These are phyloP conservation scores for Ophiocordyceps unilateralis DNA, from an alignment of 2,329 filamentous ascomycete species.

Conservation along the genomic window DNA sequence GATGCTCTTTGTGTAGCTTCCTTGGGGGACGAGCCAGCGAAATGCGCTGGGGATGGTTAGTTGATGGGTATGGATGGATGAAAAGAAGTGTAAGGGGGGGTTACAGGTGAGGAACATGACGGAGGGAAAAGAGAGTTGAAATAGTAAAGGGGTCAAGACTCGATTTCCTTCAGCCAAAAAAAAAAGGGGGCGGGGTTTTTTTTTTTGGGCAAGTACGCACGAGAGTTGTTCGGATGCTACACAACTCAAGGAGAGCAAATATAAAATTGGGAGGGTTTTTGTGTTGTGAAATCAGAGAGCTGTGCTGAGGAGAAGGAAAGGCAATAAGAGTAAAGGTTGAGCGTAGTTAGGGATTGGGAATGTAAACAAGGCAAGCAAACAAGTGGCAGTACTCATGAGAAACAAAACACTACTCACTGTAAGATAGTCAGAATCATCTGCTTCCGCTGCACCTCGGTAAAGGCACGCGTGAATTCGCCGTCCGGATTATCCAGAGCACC, in stretches of 20 bases:
- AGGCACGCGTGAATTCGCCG: constrained; percentile 62
- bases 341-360: too few relatives aligned
- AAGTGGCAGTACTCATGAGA: neutral
- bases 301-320: neutral
- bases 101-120: too few relatives aligned
- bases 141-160: too few relatives aligned
- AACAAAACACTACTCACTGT: constrained; percentile 3
- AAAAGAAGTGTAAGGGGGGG: neutral
- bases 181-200: too few relatives aligned
- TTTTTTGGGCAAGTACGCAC: too few relatives aligned
- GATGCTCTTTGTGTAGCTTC: constrained; percentile 45
- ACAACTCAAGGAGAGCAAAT: too few relatives aligned
- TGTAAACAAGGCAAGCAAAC: too few relatives aligned
- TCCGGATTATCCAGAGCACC: constrained; percentile 26
- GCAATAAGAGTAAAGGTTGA: neutral
- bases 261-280: too few relatives aligned
- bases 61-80: neutral
- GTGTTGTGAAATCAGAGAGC: too few relatives aligned
- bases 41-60: constrained; percentile 46
- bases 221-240: too few relatives aligned
- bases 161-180: too few relatives aligned
- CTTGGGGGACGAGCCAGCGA: constrained; percentile 43
- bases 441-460: constrained; percentile 59
- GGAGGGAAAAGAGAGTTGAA: too few relatives aligned
- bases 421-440: constrained; percentile 24